Conservation (phyloP, 345 rosid genomes). For the Arabidopsis thaliana region TAIR10.1 NC_003076.8:3879501-3880000, state of each 20-base stretch:
- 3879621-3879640: conserved; percentile 48
- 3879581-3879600: conserved; percentile 17
- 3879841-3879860: background rate
- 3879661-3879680: conserved; percentile 3
- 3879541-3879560: conserved; percentile 7
- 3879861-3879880: background rate
- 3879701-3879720: conserved; percentile 26
- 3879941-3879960: background rate
- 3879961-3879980: background rate
- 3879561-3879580: conserved; percentile 44
- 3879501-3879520: conserved; percentile 7
- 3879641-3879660: conserved; percentile 41
- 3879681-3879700: background rate
- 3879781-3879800: background rate
- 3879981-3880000: background rate
- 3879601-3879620: conserved; percentile 38
- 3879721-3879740: background rate
- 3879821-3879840: background rate
- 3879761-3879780: background rate
- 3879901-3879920: background rate
- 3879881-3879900: background rate
- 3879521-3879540: conserved; percentile 17
- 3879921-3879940: background rate
- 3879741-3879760: background rate
- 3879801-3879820: conserved; percentile 30